These are phyloP conservation scores for Leishmania aethiopica DNA, from an alignment of 208 protist genomes.

Conservation along the genomic window DNA sequence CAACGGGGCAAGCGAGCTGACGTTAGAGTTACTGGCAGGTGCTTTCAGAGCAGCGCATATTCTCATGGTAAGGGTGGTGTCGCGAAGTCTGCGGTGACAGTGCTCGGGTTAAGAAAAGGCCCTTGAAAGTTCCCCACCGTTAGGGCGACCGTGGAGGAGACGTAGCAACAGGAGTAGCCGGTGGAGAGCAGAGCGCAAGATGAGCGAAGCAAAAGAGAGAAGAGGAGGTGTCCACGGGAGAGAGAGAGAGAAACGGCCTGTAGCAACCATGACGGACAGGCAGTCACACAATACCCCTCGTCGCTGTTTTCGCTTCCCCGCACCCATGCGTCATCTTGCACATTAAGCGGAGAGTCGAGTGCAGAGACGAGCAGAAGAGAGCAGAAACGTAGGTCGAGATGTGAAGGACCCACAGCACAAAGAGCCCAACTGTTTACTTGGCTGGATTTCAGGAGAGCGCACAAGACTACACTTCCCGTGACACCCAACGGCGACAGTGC, in stretches of 20 bases:
- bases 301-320: background rate
- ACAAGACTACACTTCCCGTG: background rate
- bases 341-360: background rate
- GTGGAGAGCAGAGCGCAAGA: background rate
- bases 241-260: background rate
- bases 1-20: background rate
- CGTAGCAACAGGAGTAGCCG: background rate
- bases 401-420: background rate
- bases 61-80: background rate
- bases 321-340: background rate
- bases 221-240: slow-evolving; percentile 4
- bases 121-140: background rate
- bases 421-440: background rate
- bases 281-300: background rate
- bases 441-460: background rate
- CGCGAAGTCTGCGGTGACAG: background rate
- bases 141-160: background rate
- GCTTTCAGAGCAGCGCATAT: background rate
- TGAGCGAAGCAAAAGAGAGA: slow-evolving; percentile 12
- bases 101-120: background rate
- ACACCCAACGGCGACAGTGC: background rate
- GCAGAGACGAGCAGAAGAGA: background rate
- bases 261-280: background rate
- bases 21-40: background rate
- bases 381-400: background rate